Percentiles rank a stretch among this genome's conserved stretches.
Evolutionary conservation across 345 rosid genomes (phyloP).

Genomic region (Eucalyptus pauciflora): DNA sequence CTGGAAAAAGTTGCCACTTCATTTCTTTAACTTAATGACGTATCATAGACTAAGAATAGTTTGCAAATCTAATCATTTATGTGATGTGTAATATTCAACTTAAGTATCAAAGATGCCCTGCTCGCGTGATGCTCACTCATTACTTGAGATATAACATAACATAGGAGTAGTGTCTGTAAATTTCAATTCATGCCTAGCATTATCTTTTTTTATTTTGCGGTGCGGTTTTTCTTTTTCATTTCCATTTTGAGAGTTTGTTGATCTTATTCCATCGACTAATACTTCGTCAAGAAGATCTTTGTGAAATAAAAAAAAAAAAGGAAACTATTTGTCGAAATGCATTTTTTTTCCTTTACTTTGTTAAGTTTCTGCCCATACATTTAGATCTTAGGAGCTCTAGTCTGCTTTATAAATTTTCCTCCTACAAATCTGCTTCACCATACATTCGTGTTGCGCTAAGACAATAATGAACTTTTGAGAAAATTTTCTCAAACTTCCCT

Average conservation of each 20-base stretch:
- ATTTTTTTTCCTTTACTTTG: neutral
- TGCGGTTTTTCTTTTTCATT: neutral
- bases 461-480: neutral
- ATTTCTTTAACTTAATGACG: neutral
- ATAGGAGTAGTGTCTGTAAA: neutral
- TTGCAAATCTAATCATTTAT: no score
- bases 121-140: neutral
- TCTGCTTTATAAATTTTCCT: neutral
- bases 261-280: neutral
- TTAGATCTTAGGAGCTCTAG: neutral
- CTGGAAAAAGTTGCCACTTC: neutral
- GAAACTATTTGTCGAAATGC: neutral
- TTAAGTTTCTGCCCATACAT: neutral
- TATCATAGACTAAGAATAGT: neutral
- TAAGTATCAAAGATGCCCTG: neutral
- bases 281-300: neutral
- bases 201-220: neutral
- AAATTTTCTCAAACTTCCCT: neutral
- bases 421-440: neutral
- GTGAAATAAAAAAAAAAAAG: neutral
- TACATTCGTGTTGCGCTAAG: neutral
- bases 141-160: neutral
- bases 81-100: neutral
- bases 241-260: no score
- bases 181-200: neutral